phyloP scores from a whole-genome alignment of 202 grass and related monocot genomes.

The Hordeum pubiflorum region DNA sequence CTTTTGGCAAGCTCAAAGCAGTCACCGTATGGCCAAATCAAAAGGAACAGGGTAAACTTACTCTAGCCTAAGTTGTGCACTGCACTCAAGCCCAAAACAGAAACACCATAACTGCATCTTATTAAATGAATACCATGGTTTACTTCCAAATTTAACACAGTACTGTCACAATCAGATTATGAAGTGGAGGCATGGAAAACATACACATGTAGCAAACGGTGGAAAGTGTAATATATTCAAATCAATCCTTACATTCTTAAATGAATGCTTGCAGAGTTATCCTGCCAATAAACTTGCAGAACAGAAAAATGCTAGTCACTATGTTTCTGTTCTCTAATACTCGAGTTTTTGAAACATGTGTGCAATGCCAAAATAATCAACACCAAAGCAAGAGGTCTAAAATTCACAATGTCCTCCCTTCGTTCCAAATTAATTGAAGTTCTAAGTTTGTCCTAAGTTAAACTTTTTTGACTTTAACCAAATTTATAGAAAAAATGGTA shows the following conservation, averaged over 20 bases:
- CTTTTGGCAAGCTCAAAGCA: background rate
- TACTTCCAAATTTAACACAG: background rate
- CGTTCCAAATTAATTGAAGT: background rate
- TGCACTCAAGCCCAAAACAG: background rate
- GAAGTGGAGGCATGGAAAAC: background rate
- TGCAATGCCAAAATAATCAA: background rate
- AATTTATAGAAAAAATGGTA: background rate
- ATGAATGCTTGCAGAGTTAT: background rate
- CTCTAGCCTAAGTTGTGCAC: background rate
- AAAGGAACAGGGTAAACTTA: background rate
- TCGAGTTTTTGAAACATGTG: background rate
- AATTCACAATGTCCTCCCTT: background rate
- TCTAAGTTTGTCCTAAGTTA: background rate
- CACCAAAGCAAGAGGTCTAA: background rate
- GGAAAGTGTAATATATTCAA: background rate
- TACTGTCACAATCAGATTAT: background rate
- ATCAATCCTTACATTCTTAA: constrained; percentile 4
- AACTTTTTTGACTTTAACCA: background rate
- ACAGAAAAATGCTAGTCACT: background rate
- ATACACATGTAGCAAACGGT: background rate
- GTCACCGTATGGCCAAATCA: background rate
- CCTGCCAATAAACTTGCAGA: background rate
- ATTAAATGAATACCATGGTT: background rate
- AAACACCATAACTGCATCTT: background rate
- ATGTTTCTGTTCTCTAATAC: background rate